Percentiles rank a stretch among this genome's conserved stretches.
Evolutionary conservation across 805 yeast species (phyloP).

Genomic region (Teunomyces barrocoloradensis): DNA sequence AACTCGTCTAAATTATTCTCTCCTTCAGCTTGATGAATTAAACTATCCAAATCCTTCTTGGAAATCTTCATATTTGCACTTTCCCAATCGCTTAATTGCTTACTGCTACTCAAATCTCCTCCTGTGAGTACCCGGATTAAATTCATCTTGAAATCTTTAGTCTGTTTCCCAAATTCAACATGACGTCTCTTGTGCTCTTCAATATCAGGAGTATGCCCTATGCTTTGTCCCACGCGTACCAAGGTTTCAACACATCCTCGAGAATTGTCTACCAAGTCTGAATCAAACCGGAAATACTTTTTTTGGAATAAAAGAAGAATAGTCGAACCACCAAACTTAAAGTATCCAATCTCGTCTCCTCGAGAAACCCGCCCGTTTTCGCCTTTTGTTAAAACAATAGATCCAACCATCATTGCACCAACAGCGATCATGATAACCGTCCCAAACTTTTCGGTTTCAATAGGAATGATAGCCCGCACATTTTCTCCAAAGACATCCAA

Average conservation of each 20-base stretch:
- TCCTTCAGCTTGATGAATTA: slow-evolving; percentile 8
- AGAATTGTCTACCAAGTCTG: slow-evolving; percentile 72
- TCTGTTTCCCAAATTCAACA: slow-evolving; percentile 44
- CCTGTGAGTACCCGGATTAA: slow-evolving; percentile 61
- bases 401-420: slow-evolving; percentile 99
- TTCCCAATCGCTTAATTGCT: slow-evolving; percentile 39
- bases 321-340: slow-evolving; percentile 96
- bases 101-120: slow-evolving; percentile 38
- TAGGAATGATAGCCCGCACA: slow-evolving; percentile 72
- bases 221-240: slow-evolving; percentile 85
- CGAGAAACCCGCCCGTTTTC: slow-evolving; percentile 57
- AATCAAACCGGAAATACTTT: slow-evolving; percentile 56
- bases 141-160: slow-evolving; percentile 45
- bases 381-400: slow-evolving; percentile 68
- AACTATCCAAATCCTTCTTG: slow-evolving; percentile 19
- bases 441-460: slow-evolving; percentile 76
- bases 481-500: slow-evolving; percentile 94
- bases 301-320: slow-evolving; percentile 63
- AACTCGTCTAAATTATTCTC: slow-evolving; percentile 13
- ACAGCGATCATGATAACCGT: slow-evolving; percentile 73
- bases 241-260: slow-evolving; percentile 72
- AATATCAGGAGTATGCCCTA: slow-evolving; percentile 65
- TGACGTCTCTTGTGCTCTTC: slow-evolving; percentile 50
- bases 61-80: slow-evolving; percentile 25
- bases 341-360: slow-evolving; percentile 88